Evolutionary conservation across 805 yeast species (phyloP).

Genomic region (Millerago galiae): DNA sequence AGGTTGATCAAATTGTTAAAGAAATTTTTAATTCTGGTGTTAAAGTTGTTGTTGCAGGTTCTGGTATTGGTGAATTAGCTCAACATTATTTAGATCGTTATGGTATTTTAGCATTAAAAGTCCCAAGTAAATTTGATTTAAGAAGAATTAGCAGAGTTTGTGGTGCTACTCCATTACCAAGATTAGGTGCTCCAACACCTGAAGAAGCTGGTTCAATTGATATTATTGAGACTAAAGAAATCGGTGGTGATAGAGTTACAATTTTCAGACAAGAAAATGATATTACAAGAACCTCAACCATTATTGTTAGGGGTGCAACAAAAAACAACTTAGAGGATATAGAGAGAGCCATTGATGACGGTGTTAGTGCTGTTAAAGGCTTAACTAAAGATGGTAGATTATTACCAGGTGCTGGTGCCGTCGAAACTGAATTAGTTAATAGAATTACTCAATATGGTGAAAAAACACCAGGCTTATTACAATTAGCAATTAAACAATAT

Average conservation of each 20-base stretch:
- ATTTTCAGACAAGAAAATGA: constrained; percentile 72
- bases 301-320: constrained; percentile 93
- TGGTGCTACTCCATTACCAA: constrained; percentile 93
- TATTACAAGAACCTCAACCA: constrained; percentile 79
- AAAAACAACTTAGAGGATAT: constrained; percentile 89
- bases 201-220: constrained; percentile 91
- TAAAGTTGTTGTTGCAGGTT: constrained; percentile 87
- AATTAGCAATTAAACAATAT: constrained; percentile 88
- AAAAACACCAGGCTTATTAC: constrained; percentile 86
- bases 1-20: constrained; percentile 77
- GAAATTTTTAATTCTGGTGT: constrained; percentile 82
- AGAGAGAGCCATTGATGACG: constrained; percentile 96
- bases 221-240: constrained; percentile 82
- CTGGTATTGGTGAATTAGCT: constrained; percentile 88
- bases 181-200: constrained; percentile 91
- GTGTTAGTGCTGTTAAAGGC: constrained; percentile 88
- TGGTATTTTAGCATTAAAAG: constrained; percentile 77
- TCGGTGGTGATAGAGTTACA: constrained; percentile 97
- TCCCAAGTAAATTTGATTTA: constrained; percentile 89
- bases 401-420: constrained; percentile 95
- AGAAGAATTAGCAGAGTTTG: constrained; percentile 93
- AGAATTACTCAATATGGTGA: constrained; percentile 83
- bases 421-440: constrained; percentile 82
- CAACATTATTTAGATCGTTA: constrained; percentile 87
- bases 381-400: constrained; percentile 74